phyloP scores from a whole-genome alignment of 1,139 yeast genomes.

The Candida anutae region DNA sequence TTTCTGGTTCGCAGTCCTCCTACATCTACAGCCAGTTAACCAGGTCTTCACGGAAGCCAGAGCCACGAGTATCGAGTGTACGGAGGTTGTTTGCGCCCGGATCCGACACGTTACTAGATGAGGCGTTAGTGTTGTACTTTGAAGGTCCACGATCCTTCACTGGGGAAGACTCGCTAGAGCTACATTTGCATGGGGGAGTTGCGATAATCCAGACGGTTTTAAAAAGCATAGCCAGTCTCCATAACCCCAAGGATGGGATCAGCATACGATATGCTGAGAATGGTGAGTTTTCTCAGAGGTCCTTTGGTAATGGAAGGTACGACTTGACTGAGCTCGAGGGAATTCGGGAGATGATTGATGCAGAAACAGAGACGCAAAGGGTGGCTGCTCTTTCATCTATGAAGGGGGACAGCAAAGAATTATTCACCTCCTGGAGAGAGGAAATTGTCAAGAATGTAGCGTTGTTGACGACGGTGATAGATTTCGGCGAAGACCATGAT shows the following conservation, averaged over 20 bases:
- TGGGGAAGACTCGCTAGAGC: constrained; percentile 83
- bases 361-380: constrained; percentile 89
- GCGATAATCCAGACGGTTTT: constrained; percentile 73
- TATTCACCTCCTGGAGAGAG: constrained; percentile 62
- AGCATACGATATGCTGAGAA: constrained; percentile 77
- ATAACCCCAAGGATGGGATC: constrained; percentile 28
- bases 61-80: constrained; percentile 48
- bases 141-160: constrained; percentile 78
- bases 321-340: constrained; percentile 87
- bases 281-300: constrained; percentile 87
- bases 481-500: constrained; percentile 94
- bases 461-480: constrained; percentile 77
- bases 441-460: constrained; percentile 62
- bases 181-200: constrained; percentile 89
- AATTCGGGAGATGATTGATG: constrained; percentile 79
- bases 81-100: constrained; percentile 43
- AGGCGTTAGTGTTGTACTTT: constrained; percentile 66
- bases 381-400: constrained; percentile 66
- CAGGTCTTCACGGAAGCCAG: constrained; percentile 25
- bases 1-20: constrained; percentile 64
- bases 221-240: constrained; percentile 49
- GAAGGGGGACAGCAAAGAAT: constrained; percentile 52
- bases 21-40: constrained; percentile 45
- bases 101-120: constrained; percentile 49
- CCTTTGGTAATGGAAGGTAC: constrained; percentile 62